Conservation (phyloP, 1,139 yeast genomes). For the Saccharomyces hybrid region DNA sequence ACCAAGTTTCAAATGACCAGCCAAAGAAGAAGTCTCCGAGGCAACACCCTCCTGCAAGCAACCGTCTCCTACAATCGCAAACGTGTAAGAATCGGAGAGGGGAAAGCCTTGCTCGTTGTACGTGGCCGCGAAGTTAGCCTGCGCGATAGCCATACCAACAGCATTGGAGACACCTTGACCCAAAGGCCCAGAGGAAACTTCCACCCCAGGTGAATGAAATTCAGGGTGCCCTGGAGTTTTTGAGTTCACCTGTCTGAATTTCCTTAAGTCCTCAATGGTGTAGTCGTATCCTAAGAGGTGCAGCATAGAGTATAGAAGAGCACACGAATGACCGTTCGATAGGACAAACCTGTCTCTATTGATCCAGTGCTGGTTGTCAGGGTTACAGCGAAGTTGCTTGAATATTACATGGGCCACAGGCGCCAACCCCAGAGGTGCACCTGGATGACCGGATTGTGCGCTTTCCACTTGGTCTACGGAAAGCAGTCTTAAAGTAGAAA, state of each 20-base stretch:
- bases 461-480: constrained; percentile 81
- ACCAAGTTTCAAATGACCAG: constrained; percentile 92
- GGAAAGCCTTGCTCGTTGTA: constrained; percentile 82
- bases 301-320: constrained; percentile 75
- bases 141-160: constrained; percentile 94
- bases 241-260: constrained; percentile 83
- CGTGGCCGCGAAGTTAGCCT: constrained; percentile 82
- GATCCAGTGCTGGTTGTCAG: constrained; percentile 84
- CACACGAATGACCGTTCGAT: constrained; percentile 96
- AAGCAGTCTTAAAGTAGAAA: constrained; percentile 82
- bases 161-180: constrained; percentile 98
- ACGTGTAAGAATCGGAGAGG: constrained; percentile 68
- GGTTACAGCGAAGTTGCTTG: constrained; percentile 78
- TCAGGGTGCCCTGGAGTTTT: constrained; percentile 98
- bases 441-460: constrained; percentile 98
- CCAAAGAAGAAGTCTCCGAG: constrained; percentile 86
- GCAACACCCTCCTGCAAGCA: constrained; percentile 98
- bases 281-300: constrained; percentile 80
- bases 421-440: constrained; percentile 98
- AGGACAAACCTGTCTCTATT: constrained; percentile 93
- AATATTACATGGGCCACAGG: constrained; percentile 72
- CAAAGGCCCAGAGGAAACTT: constrained; percentile 96
- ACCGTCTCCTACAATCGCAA: constrained; percentile 88
- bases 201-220: constrained; percentile 74
- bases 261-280: constrained; percentile 77